Base-by-base conservation (phyloP, 805 yeast species). In the Schwanniomyces vanrijiae region DNA sequence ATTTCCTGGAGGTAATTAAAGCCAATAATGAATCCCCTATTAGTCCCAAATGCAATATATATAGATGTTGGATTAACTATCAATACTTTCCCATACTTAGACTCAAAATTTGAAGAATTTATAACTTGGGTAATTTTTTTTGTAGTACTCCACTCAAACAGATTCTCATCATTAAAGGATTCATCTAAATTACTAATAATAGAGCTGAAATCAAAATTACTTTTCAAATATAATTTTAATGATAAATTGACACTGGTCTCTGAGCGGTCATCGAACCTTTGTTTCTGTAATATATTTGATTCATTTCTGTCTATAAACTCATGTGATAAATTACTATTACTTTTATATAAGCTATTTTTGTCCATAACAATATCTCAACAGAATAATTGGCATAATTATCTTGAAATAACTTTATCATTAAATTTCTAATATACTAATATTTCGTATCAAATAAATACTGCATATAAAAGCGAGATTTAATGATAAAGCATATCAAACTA, bases 1-100 rank as follows among this genome's bases (percentile, higher is more conserved):
- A 87, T 59, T 25, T 68, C 71, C 61, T 91, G 96, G 38, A 77
- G 77, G 51, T 83, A 84, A 55, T 84, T 86, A 62, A 88, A 90
- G 4, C 86, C 71, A 4, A 88, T 62, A 0, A 89, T 69, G 31
- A 62, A 68, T 1, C 96, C 96, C 43, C 77, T 78, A 0, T 77
- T 56, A 0, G 97, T 90, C 2, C 96, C 97, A 6, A 90, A 55
- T 0, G 81, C 81, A 6, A 86, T 68, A 26, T 75, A 65, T 5
- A 65, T 44, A 1, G 69, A 51, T 2, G 67, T 61, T 8, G 68
- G 58, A 39, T 58, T 61, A 11, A 69, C 40, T 35, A 35, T 50
- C 4, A 47, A 43, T 2, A 61, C 58, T 3, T 38, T 24, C 10
- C 75, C 75, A 45, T 60, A 55, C 10, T 44, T 44, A 5, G 53